Evolutionary conservation across 1,139 yeast species (phyloP).

Genomic region (Candida pseudocylindracea): DNA sequence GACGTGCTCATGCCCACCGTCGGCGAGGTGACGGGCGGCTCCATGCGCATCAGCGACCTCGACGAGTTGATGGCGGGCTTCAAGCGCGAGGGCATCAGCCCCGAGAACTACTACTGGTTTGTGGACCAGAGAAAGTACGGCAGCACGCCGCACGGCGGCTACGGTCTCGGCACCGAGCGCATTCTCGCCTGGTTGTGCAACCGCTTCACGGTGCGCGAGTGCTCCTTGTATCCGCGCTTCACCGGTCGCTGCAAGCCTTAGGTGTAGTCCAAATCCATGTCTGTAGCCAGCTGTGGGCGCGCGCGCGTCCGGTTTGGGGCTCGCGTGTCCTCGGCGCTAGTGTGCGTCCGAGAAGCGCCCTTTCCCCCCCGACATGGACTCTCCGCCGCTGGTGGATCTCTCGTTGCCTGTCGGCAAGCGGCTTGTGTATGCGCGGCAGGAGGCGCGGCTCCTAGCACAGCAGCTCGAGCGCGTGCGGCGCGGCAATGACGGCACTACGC

Average conservation of each 20-base stretch:
- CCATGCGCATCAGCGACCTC: conserved; percentile 79
- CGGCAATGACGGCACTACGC: too few species aligned
- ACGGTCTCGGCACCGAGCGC: conserved; percentile 96
- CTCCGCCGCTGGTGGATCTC: too few species aligned
- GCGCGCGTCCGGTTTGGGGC: too few species aligned
- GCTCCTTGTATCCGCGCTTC: conserved; percentile 94
- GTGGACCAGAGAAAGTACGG: conserved; percentile 92
- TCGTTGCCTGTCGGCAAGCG: too few species aligned
- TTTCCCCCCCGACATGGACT: too few species aligned
- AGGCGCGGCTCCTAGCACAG: too few species aligned
- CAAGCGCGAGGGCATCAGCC: conserved; percentile 75
- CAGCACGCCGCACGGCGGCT: conserved; percentile 97
- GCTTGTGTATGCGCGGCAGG: too few species aligned
- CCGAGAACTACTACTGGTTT: conserved; percentile 82
- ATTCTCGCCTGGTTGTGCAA: conserved; percentile 95
- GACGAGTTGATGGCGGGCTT: conserved; percentile 79
- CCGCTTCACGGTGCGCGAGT: conserved; percentile 94
- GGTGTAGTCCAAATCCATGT: conserved; percentile 1
- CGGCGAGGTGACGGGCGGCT: conserved; percentile 96
- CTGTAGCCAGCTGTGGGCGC: too few species aligned
- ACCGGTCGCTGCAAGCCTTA: conserved; percentile 95
- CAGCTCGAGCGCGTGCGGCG: too few species aligned
- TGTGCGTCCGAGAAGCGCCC: too few species aligned
- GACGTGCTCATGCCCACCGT: conserved; percentile 98
- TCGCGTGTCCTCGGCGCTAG: too few species aligned